These are phyloP conservation scores for Monilinia fructicola DNA, from an alignment of 2,329 filamentous ascomycete species.

Conservation along the genomic window DNA sequence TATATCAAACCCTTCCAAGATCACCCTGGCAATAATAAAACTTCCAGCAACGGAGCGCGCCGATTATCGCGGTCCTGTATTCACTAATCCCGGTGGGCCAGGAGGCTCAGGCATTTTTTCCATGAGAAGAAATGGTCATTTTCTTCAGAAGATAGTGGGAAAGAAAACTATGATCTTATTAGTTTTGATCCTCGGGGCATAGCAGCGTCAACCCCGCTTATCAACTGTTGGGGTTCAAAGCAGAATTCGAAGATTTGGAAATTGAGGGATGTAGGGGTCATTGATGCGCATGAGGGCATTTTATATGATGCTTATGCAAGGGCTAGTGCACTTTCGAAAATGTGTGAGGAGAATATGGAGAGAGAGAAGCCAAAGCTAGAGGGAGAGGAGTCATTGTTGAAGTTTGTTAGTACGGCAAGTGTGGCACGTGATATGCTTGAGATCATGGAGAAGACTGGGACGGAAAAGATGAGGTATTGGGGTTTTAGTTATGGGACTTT, in stretches of 20 bases:
- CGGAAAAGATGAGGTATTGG: slow-evolving; percentile 47
- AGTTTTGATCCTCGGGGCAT: slow-evolving; percentile 53
- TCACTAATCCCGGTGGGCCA: slow-evolving; percentile 44
- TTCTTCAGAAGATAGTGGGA: slow-evolving; percentile 47
- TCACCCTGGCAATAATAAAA: slow-evolving; percentile 30
- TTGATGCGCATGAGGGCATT: slow-evolving; percentile 49
- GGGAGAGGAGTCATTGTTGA: slow-evolving; percentile 15
- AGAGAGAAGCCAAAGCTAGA: not conserved
- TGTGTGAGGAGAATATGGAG: slow-evolving; percentile 39
- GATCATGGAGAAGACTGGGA: slow-evolving; percentile 37
- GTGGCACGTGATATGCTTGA: slow-evolving; percentile 42
- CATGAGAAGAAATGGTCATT: slow-evolving; percentile 34
- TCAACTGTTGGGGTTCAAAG: slow-evolving; percentile 50
- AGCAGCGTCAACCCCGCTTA: slow-evolving; percentile 48
- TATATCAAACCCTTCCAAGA: slow-evolving; percentile 25
- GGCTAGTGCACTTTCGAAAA: slow-evolving; percentile 45
- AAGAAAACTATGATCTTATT: slow-evolving; percentile 51
- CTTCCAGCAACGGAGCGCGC: slow-evolving; percentile 29
- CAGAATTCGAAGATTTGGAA: slow-evolving; percentile 48
- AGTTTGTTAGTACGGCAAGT: slow-evolving; percentile 35
- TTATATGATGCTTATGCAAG: slow-evolving; percentile 50
- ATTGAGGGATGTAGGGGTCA: slow-evolving; percentile 46
- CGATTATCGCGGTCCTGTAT: slow-evolving; percentile 31
- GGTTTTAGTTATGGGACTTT: slow-evolving; percentile 52
- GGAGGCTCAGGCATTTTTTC: slow-evolving; percentile 47